Evolutionary conservation across 2,329 filamentous ascomycete genomes (phyloP), one percentile per base, ranked within the genome.

Genomic region (Fusarium falciforme): DNA sequence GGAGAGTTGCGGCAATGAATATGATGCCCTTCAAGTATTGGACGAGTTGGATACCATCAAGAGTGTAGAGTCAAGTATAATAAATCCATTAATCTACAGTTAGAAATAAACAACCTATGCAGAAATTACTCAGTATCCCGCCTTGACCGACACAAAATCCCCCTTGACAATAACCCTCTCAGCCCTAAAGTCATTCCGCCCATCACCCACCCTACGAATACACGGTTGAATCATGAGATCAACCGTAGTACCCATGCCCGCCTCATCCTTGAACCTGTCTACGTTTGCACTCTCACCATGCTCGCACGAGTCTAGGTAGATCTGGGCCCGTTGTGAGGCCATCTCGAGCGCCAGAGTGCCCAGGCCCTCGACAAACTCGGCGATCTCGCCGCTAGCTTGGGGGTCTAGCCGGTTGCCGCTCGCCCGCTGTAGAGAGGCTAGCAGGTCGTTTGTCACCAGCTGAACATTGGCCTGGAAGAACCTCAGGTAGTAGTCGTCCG

Each of bases 151-250:
- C 2, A 64, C 67, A 66, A 72, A 58, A 36, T 72, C 61, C 12
- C 70, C 70, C 58, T 64, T 54, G 10, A 57, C 55, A 61, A 72
- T 65, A 2, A 65, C 58, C 22, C 68, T 64, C 64, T 67, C 38
- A 20, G 42, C 60, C 22, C 40, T 63, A 47, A 68, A 44, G 10
- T 72, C 68, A 12, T 71, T 61, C 17, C 64, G 63, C 14, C 70
- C 70, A 60, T 72, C 68, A 20, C 70, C 70, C 11, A 71, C 44
- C 7, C 68, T 67, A 38, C 61, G 52, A 22, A 72, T 31, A 47
- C 67, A 71, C 11, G 70, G 70, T 58, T 72, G 70, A 33, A 66
- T 71, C 67, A 68, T 71, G 9, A 72, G 14, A 27, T 71, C 68
- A 3, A 68, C 70, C 1, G 20, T 31, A 17, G 67, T 22, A 22